phyloP scores from a whole-genome alignment of 1,284 basidiomycete species.

The Rhodotorula mucilaginosa region DNA sequence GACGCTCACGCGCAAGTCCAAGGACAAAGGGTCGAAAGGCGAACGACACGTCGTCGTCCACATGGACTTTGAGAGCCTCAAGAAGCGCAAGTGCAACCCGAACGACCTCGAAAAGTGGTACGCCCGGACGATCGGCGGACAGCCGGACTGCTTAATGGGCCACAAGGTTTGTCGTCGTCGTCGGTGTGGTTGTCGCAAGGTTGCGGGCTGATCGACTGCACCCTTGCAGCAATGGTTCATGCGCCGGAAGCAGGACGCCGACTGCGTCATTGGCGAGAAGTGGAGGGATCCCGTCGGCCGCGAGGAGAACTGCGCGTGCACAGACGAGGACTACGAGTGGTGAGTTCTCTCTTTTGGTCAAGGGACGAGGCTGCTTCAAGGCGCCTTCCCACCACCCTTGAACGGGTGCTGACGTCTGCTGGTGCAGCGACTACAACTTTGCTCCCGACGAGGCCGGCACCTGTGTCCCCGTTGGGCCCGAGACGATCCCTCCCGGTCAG shows the following conservation, averaged over 20 bases:
- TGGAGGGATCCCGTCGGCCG: constrained; percentile 78
- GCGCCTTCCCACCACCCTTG: too few relatives aligned
- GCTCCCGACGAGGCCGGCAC: constrained; percentile 63
- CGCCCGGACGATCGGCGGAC: constrained; percentile 62
- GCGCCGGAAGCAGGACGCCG: constrained; percentile 75
- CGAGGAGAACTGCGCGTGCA: constrained; percentile 80
- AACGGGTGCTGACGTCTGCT: too few relatives aligned
- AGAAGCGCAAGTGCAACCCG: constrained; percentile 67
- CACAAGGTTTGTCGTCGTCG: constrained; percentile 64
- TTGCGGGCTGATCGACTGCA: constrained; percentile 7
- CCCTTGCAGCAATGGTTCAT: constrained; percentile 79
- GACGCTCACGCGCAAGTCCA: constrained; percentile 59
- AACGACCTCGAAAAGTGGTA: constrained; percentile 87
- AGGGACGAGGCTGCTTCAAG: too few relatives aligned
- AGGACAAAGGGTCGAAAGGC: constrained; percentile 58
- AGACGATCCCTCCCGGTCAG: constrained; percentile 74
- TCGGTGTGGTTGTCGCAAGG: not conserved
- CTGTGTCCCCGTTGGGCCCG: constrained; percentile 79
- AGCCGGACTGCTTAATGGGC: constrained; percentile 86
- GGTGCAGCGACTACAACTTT: constrained; percentile 80
- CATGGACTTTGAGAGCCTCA: constrained; percentile 77
- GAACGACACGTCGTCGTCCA: constrained; percentile 71
- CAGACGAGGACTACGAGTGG: constrained; percentile 90
- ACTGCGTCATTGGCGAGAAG: constrained; percentile 91
- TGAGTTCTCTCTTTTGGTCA: constrained; percentile 49